Evolutionary conservation across 2,329 filamentous ascomycete species (phyloP).

Genomic region (Colletotrichum lini): DNA sequence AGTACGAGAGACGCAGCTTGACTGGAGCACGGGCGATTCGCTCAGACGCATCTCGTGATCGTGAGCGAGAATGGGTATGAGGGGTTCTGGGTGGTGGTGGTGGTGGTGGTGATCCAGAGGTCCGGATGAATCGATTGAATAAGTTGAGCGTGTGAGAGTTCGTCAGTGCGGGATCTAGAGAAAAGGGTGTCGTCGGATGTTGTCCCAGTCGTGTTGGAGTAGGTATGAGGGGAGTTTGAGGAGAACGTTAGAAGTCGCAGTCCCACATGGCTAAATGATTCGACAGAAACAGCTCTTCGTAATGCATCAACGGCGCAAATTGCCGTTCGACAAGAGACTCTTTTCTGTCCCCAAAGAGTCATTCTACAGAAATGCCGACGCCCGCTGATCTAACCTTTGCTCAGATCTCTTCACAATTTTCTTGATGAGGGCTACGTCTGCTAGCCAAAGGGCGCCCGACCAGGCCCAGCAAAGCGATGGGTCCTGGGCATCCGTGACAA

Average conservation of each 20-base stretch:
- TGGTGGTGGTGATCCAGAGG: too few relatives aligned
- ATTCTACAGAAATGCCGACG: not conserved
- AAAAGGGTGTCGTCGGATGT: slow-evolving; percentile 1
- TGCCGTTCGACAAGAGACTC: not conserved
- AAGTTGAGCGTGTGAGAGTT: not conserved
- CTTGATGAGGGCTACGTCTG: not conserved
- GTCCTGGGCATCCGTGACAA: not conserved
- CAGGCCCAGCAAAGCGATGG: not conserved
- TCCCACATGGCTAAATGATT: slow-evolving; percentile 4
- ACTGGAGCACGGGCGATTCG: slow-evolving; percentile 5
- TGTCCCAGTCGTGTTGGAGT: not conserved
- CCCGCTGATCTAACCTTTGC: not conserved
- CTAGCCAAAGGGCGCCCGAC: not conserved
- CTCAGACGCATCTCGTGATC: slow-evolving; percentile 11
- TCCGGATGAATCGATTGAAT: not conserved
- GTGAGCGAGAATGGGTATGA: not conserved
- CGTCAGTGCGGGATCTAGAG: not conserved
- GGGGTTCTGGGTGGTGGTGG: not conserved
- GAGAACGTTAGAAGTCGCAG: not conserved
- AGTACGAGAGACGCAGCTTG: not conserved
- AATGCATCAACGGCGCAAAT: not conserved
- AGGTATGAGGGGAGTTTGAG: not conserved
- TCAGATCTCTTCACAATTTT: not conserved
- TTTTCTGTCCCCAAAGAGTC: not conserved
- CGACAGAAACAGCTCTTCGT: not conserved